Evolutionary conservation across 2,329 filamentous ascomycete species (phyloP).

Genomic region (Hortaea sp.): DNA sequence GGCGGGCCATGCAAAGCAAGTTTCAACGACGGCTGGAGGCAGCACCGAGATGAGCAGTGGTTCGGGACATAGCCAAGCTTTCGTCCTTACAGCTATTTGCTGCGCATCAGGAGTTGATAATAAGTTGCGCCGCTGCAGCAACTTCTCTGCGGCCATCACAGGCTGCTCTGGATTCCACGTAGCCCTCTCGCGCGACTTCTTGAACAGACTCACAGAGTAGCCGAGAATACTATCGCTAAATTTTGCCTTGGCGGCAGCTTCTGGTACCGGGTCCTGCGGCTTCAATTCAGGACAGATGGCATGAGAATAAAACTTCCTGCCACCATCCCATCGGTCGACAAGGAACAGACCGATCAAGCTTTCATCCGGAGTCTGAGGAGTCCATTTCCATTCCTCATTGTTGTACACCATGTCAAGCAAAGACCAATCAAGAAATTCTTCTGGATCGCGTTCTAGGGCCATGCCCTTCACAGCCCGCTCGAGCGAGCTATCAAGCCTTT

Average conservation of each 20-base stretch:
- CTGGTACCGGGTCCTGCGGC: conserved; percentile 55
- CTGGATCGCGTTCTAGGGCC: background rate
- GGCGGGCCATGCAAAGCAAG: conserved; percentile 68
- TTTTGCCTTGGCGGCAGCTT: conserved; percentile 32
- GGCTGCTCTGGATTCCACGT: conserved; percentile 61
- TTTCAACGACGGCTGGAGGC: conserved; percentile 57
- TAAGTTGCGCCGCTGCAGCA: conserved; percentile 72
- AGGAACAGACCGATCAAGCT: conserved; percentile 34
- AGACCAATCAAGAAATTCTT: conserved; percentile 50
- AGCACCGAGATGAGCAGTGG: conserved; percentile 67
- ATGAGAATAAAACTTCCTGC: conserved; percentile 47
- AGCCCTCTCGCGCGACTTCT: conserved; percentile 43
- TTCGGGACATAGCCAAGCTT: conserved; percentile 59
- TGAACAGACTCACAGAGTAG: conserved; percentile 70
- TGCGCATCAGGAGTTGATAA: conserved; percentile 56
- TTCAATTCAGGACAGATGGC: conserved; percentile 43
- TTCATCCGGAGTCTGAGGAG: conserved; percentile 27
- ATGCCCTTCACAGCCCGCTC: background rate
- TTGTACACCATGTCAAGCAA: conserved; percentile 36
- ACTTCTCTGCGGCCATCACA: conserved; percentile 64
- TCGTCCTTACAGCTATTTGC: conserved; percentile 37
- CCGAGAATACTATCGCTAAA: conserved; percentile 52
- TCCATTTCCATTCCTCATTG: conserved; percentile 37
- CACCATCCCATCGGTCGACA: conserved; percentile 44
- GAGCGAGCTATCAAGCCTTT: background rate